Conservation (phyloP, 2,329 filamentous ascomycete genomes). For the Penicillium sp. region DNA sequence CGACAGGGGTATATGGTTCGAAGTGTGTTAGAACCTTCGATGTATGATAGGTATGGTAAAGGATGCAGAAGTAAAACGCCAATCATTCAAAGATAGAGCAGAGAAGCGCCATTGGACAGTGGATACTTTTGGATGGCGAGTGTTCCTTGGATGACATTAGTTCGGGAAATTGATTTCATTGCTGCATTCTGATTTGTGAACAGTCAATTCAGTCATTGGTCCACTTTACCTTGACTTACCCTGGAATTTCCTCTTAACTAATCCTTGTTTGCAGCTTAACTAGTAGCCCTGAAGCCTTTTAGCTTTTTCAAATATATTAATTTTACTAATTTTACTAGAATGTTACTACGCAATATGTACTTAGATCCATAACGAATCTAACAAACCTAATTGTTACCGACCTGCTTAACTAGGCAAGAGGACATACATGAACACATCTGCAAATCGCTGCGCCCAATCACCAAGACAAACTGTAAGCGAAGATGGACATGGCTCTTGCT, state of each 20-base stretch:
- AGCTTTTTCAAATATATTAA: no score
- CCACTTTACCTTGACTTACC: conserved; percentile 2
- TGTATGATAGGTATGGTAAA: conserved; percentile 14
- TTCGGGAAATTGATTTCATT: conserved; percentile 11
- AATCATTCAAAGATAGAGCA: conserved; percentile 12
- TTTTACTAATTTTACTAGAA: background rate
- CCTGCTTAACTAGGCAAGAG: conserved; percentile 4
- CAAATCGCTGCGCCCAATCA: background rate
- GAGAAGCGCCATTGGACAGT: background rate
- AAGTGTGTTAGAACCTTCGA: background rate
- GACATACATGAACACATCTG: background rate
- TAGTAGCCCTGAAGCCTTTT: background rate
- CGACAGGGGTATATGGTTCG: conserved; percentile 6
- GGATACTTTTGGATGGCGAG: background rate
- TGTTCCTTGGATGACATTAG: conserved; percentile 13
- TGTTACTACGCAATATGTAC: background rate
- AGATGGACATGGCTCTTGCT: background rate
- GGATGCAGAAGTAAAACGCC: conserved; percentile 6
- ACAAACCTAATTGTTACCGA: background rate
- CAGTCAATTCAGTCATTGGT: background rate
- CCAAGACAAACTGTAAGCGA: background rate
- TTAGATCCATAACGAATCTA: background rate
- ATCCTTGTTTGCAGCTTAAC: background rate
- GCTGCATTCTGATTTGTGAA: conserved; percentile 11
- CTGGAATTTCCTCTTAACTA: background rate